Evolutionary conservation across 257 asterid genomes (phyloP), one percentile per base, ranked within the genome.

Genomic region (Plantago major): DNA sequence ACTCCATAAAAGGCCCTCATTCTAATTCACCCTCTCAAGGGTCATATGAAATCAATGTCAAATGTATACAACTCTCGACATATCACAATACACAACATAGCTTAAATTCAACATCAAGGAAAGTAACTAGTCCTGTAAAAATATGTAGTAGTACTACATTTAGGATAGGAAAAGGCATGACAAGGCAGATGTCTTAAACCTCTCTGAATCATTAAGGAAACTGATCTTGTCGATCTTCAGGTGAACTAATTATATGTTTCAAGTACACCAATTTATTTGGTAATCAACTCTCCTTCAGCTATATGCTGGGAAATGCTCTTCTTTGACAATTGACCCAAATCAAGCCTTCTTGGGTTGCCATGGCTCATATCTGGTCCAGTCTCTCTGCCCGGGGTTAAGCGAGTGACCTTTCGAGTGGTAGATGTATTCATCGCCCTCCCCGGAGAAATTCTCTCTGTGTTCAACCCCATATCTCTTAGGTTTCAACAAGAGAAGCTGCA

Each of bases 351-450:
- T 76, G 58, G 97, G 96, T 68, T 89, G 83, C 99, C 99, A 93
- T 1, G 96, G 58, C 71, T 93, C 80, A 76, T 86, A 89, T 69
- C 92, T 81, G 0, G 96, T 93, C 99, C 97, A 93, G 75, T 93
- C 91, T 76, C 99, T 85, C 70, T 93, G 99, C 38, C 90, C 97
- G 7, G 96, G 95, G 82, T 93, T 80, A 22, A 93, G 95, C 63
- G 84, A 55, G 50, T 93, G 99, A 37, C 99, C 99, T 74, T 93
- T 89, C 46, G 99, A 93, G 79, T 93, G 99, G 69, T 93, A 93
- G 64, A 93, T 93, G 77, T 81, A 89, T 51, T 84, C 88, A 26
- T 93, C 99, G 60, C 99, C 99, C 83, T 89, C 91, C n/a, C 99
- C 97, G 14, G 99, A 84, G 48, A 89, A 84, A 74, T 93, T 93